Evolutionary conservation across 2,329 filamentous ascomycete genomes (phyloP).

Genomic region (Iodosphaeria phyllophila): DNA sequence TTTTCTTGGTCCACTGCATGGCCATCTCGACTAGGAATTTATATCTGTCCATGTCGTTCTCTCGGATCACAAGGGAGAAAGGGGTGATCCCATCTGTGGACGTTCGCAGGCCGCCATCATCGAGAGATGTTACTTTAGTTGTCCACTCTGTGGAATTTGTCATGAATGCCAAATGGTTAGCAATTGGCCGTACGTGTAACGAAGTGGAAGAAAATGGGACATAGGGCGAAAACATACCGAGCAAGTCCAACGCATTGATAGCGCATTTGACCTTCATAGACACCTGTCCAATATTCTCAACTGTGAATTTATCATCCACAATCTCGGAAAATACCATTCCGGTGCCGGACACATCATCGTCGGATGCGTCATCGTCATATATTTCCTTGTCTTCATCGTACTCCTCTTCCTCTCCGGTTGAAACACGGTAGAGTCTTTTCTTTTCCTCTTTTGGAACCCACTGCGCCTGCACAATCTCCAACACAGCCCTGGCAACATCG

Average conservation of each 20-base stretch:
- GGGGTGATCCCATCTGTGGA: too few species aligned
- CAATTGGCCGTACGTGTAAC: too few species aligned
- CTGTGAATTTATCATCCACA: constrained; percentile 50
- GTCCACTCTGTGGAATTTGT: too few species aligned
- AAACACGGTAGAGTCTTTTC: constrained; percentile 29
- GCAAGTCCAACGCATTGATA: constrained; percentile 31
- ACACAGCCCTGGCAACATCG: constrained; percentile 41
- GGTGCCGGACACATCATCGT: too few species aligned
- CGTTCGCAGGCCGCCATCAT: too few species aligned
- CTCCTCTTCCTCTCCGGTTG: too few species aligned
- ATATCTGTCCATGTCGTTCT: constrained; percentile 34
- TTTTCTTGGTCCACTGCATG: constrained; percentile 20
- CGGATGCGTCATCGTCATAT: constrained; percentile 17
- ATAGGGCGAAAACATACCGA: constrained; percentile 16
- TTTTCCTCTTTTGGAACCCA: constrained; percentile 37
- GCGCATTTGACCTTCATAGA: constrained; percentile 49
- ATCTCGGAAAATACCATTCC: constrained; percentile 34
- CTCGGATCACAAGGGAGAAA: constrained; percentile 26
- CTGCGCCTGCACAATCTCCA: constrained; percentile 54
- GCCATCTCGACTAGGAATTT: constrained; percentile 37
- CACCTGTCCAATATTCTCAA: constrained; percentile 57
- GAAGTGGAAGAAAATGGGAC: constrained; percentile 18
- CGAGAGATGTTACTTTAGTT: too few species aligned
- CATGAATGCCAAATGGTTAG: too few species aligned
- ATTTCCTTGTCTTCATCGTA: constrained; percentile 19